A percentile compares a stretch with the other conserved stretches of the same genome.
phyloP scores from a whole-genome alignment of 2,329 filamentous ascomycete genomes.

The Neopestalotiopsis sp. region DNA sequence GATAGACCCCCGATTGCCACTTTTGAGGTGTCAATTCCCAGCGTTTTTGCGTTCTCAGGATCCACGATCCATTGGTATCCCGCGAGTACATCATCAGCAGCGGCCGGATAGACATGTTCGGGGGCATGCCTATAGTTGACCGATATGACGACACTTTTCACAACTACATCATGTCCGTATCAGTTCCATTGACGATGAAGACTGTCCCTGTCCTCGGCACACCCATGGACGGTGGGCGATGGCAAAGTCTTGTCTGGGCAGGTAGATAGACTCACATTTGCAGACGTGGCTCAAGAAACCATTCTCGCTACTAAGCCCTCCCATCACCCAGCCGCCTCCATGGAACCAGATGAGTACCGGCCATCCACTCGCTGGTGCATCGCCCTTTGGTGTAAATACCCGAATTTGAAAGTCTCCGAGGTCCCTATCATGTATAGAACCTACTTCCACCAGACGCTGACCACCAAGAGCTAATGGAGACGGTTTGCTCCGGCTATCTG shows the following conservation, averaged over 20 bases:
- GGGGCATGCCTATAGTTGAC: conserved; percentile 23
- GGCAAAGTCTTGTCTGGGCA: background rate
- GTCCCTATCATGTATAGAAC: conserved; percentile 30
- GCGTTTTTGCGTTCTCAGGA: background rate
- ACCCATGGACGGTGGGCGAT: background rate
- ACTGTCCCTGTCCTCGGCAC: too few species aligned
- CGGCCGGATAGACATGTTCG: conserved; percentile 23
- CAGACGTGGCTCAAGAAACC: conserved; percentile 41
- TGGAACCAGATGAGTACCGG: conserved; percentile 46
- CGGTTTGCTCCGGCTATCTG: conserved; percentile 26
- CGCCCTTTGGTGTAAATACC: conserved; percentile 37
- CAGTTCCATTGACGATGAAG: background rate
- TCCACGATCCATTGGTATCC: conserved; percentile 19
- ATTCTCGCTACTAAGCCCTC: conserved; percentile 39
- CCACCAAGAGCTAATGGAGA: conserved; percentile 34
- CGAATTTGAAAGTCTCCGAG: conserved; percentile 36
- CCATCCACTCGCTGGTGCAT: conserved; percentile 36
- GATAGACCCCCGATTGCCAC: conserved; percentile 21
- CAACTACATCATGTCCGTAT: background rate
- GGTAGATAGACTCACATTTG: conserved; percentile 22
- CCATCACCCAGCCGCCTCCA: conserved; percentile 46
- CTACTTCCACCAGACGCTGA: conserved; percentile 27
- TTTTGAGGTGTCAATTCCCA: conserved; percentile 12
- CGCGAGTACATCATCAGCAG: conserved; percentile 18
- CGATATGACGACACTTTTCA: conserved; percentile 17